phyloP scores from a whole-genome alignment of 1,139 yeast species.

The Kurtzmaniella quercitrusa region DNA sequence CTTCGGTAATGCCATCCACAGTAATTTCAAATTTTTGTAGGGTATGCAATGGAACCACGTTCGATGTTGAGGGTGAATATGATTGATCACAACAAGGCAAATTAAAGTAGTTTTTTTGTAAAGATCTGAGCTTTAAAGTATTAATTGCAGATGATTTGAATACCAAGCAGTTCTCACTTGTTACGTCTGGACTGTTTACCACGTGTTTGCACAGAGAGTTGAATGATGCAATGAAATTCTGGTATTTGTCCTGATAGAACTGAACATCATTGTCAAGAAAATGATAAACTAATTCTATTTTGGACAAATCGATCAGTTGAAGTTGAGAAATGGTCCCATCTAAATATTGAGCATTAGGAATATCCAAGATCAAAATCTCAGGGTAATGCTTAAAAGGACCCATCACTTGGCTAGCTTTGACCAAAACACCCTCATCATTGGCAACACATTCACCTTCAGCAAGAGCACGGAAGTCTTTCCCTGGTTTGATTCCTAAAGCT shows the following conservation, averaged over 20 bases:
- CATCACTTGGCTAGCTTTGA: constrained; percentile 71
- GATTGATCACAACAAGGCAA: constrained; percentile 30
- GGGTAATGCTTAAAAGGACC: constrained; percentile 57
- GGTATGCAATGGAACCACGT: constrained; percentile 19
- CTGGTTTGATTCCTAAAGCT: constrained; percentile 66
- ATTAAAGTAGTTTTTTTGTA: constrained; percentile 51
- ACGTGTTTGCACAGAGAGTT: constrained; percentile 54
- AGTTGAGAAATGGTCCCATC: constrained; percentile 33
- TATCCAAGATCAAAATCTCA: constrained; percentile 66
- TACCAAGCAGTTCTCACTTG: constrained; percentile 53
- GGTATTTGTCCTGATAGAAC: constrained; percentile 43
- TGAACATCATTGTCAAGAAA: constrained; percentile 65
- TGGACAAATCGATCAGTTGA: constrained; percentile 22
- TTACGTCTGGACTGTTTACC: constrained; percentile 63
- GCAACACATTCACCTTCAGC: constrained; percentile 58
- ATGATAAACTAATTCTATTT: constrained; percentile 59
- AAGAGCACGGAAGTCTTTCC: constrained; percentile 53
- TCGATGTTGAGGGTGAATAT: not conserved
- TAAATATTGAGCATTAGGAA: constrained; percentile 59
- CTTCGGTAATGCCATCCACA: constrained; percentile 21
- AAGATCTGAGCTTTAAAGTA: constrained; percentile 52
- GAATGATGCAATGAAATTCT: constrained; percentile 43
- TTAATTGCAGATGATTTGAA: constrained; percentile 53
- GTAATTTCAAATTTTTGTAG: constrained; percentile 28
- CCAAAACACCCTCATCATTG: constrained; percentile 53